Percentiles rank a stretch among this genome's conserved stretches.
These are phyloP conservation scores for Aleurites moluccanus DNA, from an alignment of 441 rosid species.

Conservation along the genomic window DNA sequence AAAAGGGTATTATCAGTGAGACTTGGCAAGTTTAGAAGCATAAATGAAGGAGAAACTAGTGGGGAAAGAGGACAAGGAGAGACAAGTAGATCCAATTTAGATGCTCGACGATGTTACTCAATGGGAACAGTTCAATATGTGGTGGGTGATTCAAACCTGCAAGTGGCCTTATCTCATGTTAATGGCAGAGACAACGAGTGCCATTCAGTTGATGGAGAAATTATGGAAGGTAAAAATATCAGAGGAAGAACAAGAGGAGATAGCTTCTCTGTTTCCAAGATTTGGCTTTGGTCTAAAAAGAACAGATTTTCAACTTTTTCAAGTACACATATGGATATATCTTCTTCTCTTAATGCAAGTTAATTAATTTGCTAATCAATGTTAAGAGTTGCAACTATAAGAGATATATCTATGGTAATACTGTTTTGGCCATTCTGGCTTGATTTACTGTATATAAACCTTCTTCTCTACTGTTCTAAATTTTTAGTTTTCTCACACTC, in stretches of 20 bases:
- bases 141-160: constrained; percentile 43
- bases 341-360: constrained; percentile 22
- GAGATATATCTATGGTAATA: background rate
- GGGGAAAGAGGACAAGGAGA: constrained; percentile 36
- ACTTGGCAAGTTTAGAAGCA: constrained; percentile 57
- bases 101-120: constrained; percentile 69
- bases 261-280: constrained; percentile 62
- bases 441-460: background rate
- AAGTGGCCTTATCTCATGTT: constrained; percentile 38
- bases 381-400: constrained; percentile 1
- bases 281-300: constrained; percentile 68
- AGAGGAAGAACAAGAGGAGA: constrained; percentile 41
- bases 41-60: constrained; percentile 30
- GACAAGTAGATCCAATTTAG: constrained; percentile 40
- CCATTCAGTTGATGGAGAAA: constrained; percentile 26
- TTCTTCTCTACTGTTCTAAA: background rate
- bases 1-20: constrained; percentile 56
- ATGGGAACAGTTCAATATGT: constrained; percentile 73
- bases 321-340: constrained; percentile 16
- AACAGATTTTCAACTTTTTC: constrained; percentile 31
- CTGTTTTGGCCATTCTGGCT: background rate
- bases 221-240: constrained; percentile 41
- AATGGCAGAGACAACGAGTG: constrained; percentile 8
- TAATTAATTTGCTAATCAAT: constrained; percentile 14
- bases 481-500: background rate